Percentiles rank a stretch among this genome's conserved stretches.
These are phyloP conservation scores for Blakeslea trispora DNA, from an alignment of 371 early-diverging fungal genomes.

Conservation along the genomic window DNA sequence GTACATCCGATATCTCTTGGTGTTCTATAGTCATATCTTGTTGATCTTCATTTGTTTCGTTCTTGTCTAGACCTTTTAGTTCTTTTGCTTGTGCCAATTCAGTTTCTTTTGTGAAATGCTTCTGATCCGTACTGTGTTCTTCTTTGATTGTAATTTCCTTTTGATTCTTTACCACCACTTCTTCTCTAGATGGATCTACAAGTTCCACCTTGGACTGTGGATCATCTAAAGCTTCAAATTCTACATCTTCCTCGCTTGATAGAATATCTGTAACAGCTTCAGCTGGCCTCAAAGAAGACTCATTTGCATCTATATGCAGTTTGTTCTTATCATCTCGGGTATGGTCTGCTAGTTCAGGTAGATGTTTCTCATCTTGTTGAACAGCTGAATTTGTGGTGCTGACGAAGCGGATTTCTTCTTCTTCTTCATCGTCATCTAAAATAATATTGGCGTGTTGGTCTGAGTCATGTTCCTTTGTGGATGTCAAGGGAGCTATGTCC, in stretches of 20 bases:
- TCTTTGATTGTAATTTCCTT: too few relatives aligned
- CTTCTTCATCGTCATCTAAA: conserved; percentile 24
- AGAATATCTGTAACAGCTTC: too few relatives aligned
- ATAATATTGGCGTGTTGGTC: not conserved
- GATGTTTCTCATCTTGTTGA: not conserved
- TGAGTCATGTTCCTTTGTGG: conserved; percentile 5
- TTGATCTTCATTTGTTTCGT: too few relatives aligned
- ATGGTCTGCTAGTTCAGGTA: not conserved
- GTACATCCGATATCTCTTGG: not conserved
- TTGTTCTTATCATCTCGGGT: too few relatives aligned
- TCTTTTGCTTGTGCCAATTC: too few relatives aligned
- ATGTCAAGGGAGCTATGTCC: not conserved
- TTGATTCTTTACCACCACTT: not conserved
- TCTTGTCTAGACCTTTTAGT: too few relatives aligned
- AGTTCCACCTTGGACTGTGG: too few relatives aligned
- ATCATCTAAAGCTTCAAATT: too few relatives aligned
- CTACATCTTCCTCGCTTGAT: too few relatives aligned
- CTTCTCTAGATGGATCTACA: not conserved
- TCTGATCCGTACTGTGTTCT: too few relatives aligned
- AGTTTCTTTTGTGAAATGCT: too few relatives aligned
- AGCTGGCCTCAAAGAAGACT: not conserved
- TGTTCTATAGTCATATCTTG: not conserved
- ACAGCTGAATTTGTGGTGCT: not conserved
- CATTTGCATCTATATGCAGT: not conserved
- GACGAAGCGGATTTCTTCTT: conserved; percentile 22